phyloP scores from a whole-genome alignment of 2,329 filamentous ascomycete species.

The Pyricularia pennisetigena region DNA sequence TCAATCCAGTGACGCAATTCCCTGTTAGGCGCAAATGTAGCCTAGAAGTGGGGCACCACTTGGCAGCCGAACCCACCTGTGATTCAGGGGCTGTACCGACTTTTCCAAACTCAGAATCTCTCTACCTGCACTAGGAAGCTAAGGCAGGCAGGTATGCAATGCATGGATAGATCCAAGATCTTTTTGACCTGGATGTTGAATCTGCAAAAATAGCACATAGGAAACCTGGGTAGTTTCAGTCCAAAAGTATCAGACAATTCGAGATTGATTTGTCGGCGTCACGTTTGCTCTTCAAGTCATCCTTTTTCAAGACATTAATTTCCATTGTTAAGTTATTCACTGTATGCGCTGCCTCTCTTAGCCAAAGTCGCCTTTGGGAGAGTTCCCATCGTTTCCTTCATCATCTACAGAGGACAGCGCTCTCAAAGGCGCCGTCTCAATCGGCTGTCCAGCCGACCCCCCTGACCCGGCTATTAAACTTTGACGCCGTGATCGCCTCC shows the following conservation, averaged over 20 bases:
- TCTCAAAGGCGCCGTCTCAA: conserved; percentile 20
- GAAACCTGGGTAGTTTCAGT: neutral
- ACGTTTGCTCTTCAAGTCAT: neutral
- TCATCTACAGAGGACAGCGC: conserved; percentile 10
- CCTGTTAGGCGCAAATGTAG: neutral
- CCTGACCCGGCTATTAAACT: conserved; percentile 28
- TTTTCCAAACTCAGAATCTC: too few relatives aligned
- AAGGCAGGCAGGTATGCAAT: too few relatives aligned
- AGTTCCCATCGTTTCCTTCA: conserved; percentile 2
- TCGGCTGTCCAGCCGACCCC: conserved; percentile 9
- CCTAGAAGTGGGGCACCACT: neutral
- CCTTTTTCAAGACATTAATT: neutral
- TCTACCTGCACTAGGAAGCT: too few relatives aligned
- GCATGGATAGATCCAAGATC: too few relatives aligned
- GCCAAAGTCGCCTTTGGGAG: conserved; percentile 1
- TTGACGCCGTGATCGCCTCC: conserved; percentile 39
- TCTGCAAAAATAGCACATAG: neutral
- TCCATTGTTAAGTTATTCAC: neutral
- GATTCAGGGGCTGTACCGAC: too few relatives aligned
- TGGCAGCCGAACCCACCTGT: neutral
- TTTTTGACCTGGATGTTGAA: too few relatives aligned
- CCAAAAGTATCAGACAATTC: neutral
- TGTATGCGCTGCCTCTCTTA: neutral
- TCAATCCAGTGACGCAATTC: neutral
- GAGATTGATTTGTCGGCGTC: neutral